Conservation (phyloP, 352 stramenopile species). For the Pythium insidiosum region DNA sequence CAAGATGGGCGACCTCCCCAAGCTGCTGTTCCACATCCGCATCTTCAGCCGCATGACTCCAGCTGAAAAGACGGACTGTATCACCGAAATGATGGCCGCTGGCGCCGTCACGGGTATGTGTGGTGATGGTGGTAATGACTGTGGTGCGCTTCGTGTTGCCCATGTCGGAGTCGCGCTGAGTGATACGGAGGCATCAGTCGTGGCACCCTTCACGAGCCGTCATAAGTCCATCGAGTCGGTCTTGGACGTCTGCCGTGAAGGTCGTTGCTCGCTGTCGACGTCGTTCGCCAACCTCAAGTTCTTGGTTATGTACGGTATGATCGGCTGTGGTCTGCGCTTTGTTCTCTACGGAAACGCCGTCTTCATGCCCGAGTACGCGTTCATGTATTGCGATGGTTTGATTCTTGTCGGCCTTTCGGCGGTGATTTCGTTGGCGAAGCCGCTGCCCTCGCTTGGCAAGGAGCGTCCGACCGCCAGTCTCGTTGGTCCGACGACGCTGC, state of each 20-base stretch:
- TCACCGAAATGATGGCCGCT: slow-evolving; percentile 51
- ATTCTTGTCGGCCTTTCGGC: slow-evolving; percentile 61
- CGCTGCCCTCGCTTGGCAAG: slow-evolving; percentile 26
- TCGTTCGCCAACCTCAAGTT: slow-evolving; percentile 85
- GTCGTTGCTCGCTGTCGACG: slow-evolving; percentile 77
- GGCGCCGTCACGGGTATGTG: slow-evolving; percentile 77
- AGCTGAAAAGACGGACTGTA: slow-evolving; percentile 58
- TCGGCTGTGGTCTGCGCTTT: slow-evolving; percentile 47
- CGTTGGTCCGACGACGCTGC: slow-evolving; percentile 35
- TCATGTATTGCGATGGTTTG: slow-evolving; percentile 61
- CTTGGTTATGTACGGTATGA: slow-evolving; percentile 81
- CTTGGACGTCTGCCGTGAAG: slow-evolving; percentile 79
- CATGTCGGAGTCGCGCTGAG: slow-evolving; percentile 89
- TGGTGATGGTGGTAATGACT: slow-evolving; percentile 88
- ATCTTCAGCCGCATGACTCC: slow-evolving; percentile 82
- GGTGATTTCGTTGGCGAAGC: slow-evolving; percentile 57
- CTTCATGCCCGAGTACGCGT: slow-evolving; percentile 67
- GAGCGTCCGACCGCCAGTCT: slow-evolving; percentile 46
- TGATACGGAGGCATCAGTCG: slow-evolving; percentile 81
- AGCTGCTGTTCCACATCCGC: slow-evolving; percentile 52
- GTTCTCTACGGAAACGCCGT: slow-evolving; percentile 64
- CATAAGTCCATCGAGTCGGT: slow-evolving; percentile 74
- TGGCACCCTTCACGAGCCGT: slow-evolving; percentile 78
- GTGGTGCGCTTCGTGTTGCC: slow-evolving; percentile 84
- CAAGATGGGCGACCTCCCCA: slow-evolving; percentile 49